Evolutionary conservation across 441 rosid genomes (phyloP).

Genomic region (Hura crepitans): DNA sequence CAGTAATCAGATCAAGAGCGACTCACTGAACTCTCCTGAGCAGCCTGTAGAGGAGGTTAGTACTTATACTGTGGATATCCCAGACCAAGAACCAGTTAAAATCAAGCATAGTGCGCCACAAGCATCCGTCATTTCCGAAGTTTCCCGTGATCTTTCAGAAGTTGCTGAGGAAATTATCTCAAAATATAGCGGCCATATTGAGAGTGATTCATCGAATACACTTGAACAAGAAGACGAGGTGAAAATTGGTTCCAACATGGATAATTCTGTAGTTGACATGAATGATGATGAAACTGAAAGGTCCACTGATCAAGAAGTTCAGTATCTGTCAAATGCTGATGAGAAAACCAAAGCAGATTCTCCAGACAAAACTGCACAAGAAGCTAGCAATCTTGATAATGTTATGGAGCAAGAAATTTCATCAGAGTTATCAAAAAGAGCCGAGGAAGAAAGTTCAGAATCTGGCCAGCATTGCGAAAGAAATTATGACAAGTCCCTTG

Average conservation of each 20-base stretch:
- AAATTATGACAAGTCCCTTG: conserved; percentile 7
- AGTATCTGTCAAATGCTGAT: background rate
- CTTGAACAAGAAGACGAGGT: background rate
- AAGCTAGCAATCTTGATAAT: background rate
- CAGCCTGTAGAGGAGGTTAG: conserved; percentile 29
- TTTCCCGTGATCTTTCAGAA: background rate
- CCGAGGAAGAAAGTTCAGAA: conserved; percentile 26
- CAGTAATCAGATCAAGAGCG: conserved; percentile 4
- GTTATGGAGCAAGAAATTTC: background rate
- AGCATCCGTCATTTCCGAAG: background rate
- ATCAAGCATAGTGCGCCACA: background rate
- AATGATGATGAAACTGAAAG: background rate
- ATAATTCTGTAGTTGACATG: conserved; percentile 10
- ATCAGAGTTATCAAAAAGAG: conserved; percentile 21
- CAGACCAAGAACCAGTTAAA: conserved; percentile 13
- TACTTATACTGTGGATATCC: conserved; percentile 20
- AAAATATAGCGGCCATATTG: too few species aligned
- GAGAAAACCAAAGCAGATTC: background rate
- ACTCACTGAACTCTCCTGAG: conserved; percentile 7
- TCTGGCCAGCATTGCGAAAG: conserved; percentile 16
- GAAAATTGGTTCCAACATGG: conserved; percentile 22
- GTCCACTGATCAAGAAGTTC: background rate
- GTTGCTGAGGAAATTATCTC: conserved; percentile 23
- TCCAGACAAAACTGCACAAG: background rate
- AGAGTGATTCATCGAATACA: background rate